Conservation (phyloP, 2,329 filamentous ascomycete species). For the Trichophyton schoenleinii region DNA sequence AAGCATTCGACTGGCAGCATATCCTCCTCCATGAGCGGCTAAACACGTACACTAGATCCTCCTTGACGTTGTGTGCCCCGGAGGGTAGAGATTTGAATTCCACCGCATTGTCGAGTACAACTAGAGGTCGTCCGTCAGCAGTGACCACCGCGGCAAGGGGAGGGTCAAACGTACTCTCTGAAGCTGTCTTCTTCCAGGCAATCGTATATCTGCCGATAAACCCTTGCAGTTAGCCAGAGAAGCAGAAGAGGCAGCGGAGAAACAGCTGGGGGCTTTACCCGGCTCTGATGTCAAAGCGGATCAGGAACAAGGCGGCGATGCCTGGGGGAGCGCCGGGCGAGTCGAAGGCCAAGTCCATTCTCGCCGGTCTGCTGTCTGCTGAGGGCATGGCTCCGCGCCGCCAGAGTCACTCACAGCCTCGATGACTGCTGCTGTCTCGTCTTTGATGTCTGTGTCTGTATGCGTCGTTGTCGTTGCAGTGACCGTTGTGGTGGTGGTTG, state of each 20-base stretch:
- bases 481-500: too few species aligned
- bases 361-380: constrained; percentile 15
- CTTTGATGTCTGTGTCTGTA: too few species aligned
- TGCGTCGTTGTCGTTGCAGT: too few species aligned
- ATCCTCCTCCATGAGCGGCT: not conserved
- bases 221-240: not conserved
- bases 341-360: constrained; percentile 24
- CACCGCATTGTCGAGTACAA: constrained; percentile 66
- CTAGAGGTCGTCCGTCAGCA: constrained; percentile 13
- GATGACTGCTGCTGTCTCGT: too few species aligned
- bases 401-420: not conserved
- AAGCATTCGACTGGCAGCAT: not conserved
- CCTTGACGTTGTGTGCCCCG: constrained; percentile 73
- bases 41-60: constrained; percentile 55
- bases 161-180: constrained; percentile 43
- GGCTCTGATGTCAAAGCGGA: constrained; percentile 83
- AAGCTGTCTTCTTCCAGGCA: constrained; percentile 65
- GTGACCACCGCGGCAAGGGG: not conserved
- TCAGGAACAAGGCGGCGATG: constrained; percentile 72
- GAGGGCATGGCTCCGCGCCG: constrained; percentile 11
- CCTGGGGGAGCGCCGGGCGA: constrained; percentile 30
- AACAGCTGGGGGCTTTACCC: constrained; percentile 44
- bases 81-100: constrained; percentile 96
- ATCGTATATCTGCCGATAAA: constrained; percentile 56
- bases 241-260: constrained; percentile 5